These are phyloP conservation scores for Taiozyma sp. DNA, from an alignment of 1,139 yeast species.

Conservation along the genomic window DNA sequence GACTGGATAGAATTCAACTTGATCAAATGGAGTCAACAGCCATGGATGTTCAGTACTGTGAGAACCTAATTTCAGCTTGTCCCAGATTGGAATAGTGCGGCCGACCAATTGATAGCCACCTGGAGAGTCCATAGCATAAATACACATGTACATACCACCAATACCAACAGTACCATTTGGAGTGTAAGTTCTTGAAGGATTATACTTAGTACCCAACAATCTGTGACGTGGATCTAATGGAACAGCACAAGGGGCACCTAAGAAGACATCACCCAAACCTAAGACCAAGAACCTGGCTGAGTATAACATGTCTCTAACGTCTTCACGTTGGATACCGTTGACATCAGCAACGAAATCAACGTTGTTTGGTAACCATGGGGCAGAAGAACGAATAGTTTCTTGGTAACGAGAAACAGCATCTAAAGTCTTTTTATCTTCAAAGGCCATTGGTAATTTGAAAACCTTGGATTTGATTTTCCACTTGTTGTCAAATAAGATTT, in stretches of 20 bases:
- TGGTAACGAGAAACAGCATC: slow-evolving; percentile 87
- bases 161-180: slow-evolving; percentile 97
- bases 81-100: slow-evolving; percentile 97
- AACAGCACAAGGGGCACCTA: slow-evolving; percentile 98
- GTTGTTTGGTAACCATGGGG: slow-evolving; percentile 98
- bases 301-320: slow-evolving; percentile 79
- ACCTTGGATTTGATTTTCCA: slow-evolving; percentile 87
- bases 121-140: slow-evolving; percentile 96
- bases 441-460: slow-evolving; percentile 89
- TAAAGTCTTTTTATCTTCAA: slow-evolving; percentile 85
- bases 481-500: slow-evolving; percentile 63
- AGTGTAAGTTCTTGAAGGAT: slow-evolving; percentile 93
- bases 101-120: slow-evolving; percentile 98
- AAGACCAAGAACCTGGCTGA: slow-evolving; percentile 86
- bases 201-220: slow-evolving; percentile 86
- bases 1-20: slow-evolving; percentile 91
- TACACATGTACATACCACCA: slow-evolving; percentile 98
- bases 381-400: slow-evolving; percentile 88
- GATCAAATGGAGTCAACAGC: slow-evolving; percentile 89
- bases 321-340: slow-evolving; percentile 73
- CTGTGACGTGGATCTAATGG: slow-evolving; percentile 97
- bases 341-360: slow-evolving; percentile 91
- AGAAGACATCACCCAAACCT: slow-evolving; percentile 95
- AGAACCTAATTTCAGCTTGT: slow-evolving; percentile 73
- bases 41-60: slow-evolving; percentile 73